Evolutionary conservation across 2,329 filamentous ascomycete species (phyloP).

Genomic region (Cladobotryum protrusum): DNA sequence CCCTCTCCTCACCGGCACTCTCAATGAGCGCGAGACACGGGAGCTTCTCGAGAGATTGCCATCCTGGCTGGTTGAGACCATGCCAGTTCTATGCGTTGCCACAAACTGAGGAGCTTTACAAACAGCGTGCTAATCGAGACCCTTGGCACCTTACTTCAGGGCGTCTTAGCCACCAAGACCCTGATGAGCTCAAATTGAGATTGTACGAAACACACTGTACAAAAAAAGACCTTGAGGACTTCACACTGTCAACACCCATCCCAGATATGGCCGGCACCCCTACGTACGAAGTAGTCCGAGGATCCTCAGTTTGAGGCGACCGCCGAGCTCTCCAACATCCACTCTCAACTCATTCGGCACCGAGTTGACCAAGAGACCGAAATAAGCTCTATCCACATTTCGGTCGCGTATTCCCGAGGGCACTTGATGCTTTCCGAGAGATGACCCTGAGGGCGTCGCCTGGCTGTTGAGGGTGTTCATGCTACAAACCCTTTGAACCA

Average conservation of each 20-base stretch:
- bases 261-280: constrained; percentile 83
- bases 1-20: constrained; percentile 90
- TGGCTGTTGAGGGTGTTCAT: constrained; percentile 85
- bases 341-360: constrained; percentile 98
- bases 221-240: constrained; percentile 99
- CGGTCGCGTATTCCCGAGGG: constrained; percentile 86
- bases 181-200: constrained; percentile 99
- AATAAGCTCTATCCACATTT: constrained; percentile 95
- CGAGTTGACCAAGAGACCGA: constrained; percentile 86
- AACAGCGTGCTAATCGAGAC: constrained; percentile 96
- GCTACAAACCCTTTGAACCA: constrained; percentile 95
- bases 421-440: constrained; percentile 90
- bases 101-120: constrained; percentile 98
- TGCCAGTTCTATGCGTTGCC: constrained; percentile 95
- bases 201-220: constrained; percentile 95
- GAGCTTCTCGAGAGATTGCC: constrained; percentile 93
- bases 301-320: constrained; percentile 93
- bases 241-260: constrained; percentile 86
- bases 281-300: constrained; percentile 89
- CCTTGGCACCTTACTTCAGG: constrained; percentile 93
- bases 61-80: constrained; percentile 97
- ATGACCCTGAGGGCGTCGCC: constrained; percentile 91
- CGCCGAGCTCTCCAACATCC: constrained; percentile 96
- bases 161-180: constrained; percentile 87
- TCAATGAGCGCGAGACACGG: constrained; percentile 94